Conservation (phyloP, 352 stramenopile genomes). For the Globisporangium camurandrum region DNA sequence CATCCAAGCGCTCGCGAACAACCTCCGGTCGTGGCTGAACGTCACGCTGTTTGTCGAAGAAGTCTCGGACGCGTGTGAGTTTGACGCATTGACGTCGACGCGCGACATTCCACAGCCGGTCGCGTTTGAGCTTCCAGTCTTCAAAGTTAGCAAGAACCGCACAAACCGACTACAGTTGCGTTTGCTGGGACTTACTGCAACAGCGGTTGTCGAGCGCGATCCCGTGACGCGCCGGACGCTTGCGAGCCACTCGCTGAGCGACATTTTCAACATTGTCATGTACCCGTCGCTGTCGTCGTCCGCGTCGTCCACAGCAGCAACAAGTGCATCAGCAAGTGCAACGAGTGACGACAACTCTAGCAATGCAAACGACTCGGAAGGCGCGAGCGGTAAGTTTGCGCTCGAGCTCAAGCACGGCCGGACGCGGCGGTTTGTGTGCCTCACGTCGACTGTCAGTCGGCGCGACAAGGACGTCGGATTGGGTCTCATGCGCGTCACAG, state of each 20-base stretch:
- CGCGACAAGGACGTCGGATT: slow-evolving; percentile 77
- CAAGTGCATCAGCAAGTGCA: slow-evolving; percentile 21
- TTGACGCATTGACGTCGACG: slow-evolving; percentile 72
- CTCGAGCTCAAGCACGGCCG: slow-evolving; percentile 79
- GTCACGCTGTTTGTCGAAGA: slow-evolving; percentile 79
- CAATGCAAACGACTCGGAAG: slow-evolving; percentile 58
- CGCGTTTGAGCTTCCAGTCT: slow-evolving; percentile 75
- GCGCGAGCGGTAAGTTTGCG: slow-evolving; percentile 69
- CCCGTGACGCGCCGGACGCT: slow-evolving; percentile 62
- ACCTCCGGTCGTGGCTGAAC: slow-evolving; percentile 79
- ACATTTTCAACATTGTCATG: slow-evolving; percentile 85
- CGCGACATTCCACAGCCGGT: slow-evolving; percentile 75
- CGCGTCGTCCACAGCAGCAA: slow-evolving; percentile 24
- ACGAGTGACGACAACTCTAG: too few species aligned
- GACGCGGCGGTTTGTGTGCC: slow-evolving; percentile 66
- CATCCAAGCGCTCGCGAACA: slow-evolving; percentile 82
- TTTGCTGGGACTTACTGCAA: slow-evolving; percentile 57
- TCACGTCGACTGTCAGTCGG: slow-evolving; percentile 51
- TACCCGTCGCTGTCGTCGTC: slow-evolving; percentile 73
- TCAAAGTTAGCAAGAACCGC: slow-evolving; percentile 84
- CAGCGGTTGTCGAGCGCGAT: slow-evolving; percentile 69
- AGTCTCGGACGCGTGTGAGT: slow-evolving; percentile 77
- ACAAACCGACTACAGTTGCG: slow-evolving; percentile 64
- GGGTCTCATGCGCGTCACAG: slow-evolving; percentile 40
- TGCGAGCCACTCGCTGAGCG: slow-evolving; percentile 53